phyloP scores from a whole-genome alignment of 2,329 filamentous ascomycete species.

The Rhynchosporium agropyri region DNA sequence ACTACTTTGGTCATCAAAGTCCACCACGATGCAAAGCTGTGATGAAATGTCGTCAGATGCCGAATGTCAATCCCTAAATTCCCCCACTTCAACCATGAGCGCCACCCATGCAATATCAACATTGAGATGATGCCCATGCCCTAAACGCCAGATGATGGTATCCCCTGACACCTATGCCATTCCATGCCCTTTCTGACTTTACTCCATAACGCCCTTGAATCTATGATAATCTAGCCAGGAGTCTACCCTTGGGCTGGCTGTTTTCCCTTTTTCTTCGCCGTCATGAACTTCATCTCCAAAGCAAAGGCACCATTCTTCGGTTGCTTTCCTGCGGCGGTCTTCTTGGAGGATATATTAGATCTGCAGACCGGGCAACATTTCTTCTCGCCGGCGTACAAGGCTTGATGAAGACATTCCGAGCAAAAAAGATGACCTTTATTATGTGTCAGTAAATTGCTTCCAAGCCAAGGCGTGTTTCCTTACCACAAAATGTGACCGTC shows the following conservation, averaged over 20 bases:
- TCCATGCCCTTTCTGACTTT: background rate
- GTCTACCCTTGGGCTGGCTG: conserved; percentile 35
- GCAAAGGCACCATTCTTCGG: conserved; percentile 55
- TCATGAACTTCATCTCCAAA: conserved; percentile 65
- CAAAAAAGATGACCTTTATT: conserved; percentile 66
- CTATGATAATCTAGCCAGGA: background rate
- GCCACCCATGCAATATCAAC: conserved; percentile 7
- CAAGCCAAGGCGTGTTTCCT: conserved; percentile 36
- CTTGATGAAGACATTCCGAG: conserved; percentile 62
- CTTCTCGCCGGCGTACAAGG: conserved; percentile 61
- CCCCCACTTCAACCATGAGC: conserved; percentile 3
- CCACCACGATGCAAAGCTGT: background rate
- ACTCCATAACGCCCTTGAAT: background rate
- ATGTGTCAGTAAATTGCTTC: background rate
- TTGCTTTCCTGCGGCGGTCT: conserved; percentile 44
- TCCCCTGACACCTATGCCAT: conserved; percentile 1
- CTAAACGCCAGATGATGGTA: conserved; percentile 8
- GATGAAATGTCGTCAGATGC: background rate
- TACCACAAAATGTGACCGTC: conserved; percentile 69
- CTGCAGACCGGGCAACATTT: conserved; percentile 65
- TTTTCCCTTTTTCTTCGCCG: conserved; percentile 56
- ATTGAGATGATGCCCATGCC: conserved; percentile 12
- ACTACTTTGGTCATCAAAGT: background rate
- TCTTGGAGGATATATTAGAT: conserved; percentile 55
- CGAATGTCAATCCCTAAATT: background rate